Evolutionary conservation across 2,329 filamentous ascomycete species (phyloP).

Genomic region (Penicillium sclerotiorum): DNA sequence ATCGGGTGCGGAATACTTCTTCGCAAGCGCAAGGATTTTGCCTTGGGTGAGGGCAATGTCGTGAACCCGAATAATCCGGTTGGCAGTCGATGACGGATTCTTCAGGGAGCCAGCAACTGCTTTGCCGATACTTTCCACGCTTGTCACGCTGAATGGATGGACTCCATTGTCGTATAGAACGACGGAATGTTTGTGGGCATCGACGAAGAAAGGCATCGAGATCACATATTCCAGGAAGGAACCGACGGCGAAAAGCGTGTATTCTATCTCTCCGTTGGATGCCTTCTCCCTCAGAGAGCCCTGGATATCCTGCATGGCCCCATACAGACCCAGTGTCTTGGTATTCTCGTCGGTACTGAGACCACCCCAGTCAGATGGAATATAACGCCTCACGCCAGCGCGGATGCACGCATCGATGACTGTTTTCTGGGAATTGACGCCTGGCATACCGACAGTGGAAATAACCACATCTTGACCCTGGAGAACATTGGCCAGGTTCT

Average conservation of each 20-base stretch:
- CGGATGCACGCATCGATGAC: neutral
- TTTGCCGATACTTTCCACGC: constrained; percentile 1
- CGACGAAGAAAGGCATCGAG: constrained; percentile 8
- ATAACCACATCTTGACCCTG: neutral
- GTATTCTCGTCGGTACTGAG: neutral
- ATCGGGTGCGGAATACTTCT: neutral
- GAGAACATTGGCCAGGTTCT: neutral
- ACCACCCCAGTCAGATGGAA: neutral
- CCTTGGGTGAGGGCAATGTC: neutral
- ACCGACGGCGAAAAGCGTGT: constrained; percentile 9
- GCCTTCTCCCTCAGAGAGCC: constrained; percentile 7
- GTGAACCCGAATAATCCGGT: neutral
- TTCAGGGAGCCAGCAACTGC: constrained; percentile 3
- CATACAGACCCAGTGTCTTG: neutral
- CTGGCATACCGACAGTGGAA: neutral
- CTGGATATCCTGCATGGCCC: neutral
- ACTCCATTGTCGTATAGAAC: constrained; percentile 1
- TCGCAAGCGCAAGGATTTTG: constrained; percentile 33
- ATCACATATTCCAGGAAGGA: constrained; percentile 12
- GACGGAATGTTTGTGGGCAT: constrained; percentile 1
- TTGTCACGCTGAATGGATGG: constrained; percentile 4
- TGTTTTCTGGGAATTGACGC: neutral
- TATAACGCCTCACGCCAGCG: neutral
- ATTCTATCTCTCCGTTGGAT: constrained; percentile 1
- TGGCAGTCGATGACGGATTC: neutral